Base-by-base conservation (phyloP, 805 yeast genomes). In the Metschnikowia corniflorae region DNA sequence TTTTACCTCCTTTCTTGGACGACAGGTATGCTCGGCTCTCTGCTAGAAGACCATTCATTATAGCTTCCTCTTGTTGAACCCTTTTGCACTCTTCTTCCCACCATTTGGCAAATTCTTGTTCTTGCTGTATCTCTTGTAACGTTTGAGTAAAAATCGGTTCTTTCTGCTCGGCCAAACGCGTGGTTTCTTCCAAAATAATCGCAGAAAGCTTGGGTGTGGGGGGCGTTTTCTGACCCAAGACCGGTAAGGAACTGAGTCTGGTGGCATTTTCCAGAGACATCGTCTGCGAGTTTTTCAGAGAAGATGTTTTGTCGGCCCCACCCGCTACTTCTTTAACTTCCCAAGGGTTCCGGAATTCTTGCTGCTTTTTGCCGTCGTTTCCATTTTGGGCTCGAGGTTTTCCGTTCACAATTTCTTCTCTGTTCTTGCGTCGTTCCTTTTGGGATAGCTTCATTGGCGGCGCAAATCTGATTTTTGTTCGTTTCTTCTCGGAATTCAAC, bases 41-140 rank as follows among this genome's bases (percentile, higher is more conserved):
- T n/a, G 21, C 26, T 14, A 20, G 33, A 31, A 43, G 58, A n/a
- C n/a, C n/a, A n/a, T n/a, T n/a, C n/a, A n/a, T n/a, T n/a, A n/a
- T 21, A 21, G 24, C 24, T 14, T 36, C 40, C 15, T 27, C 8
- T 32, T 50, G 54, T 53, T 82, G 91, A 6, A 82, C 82, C 34
- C 73, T 67, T n/a, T 68, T 67, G 37, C 86, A 71, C 52, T 88
- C 96, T 46, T 76, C 78, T 24, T 76, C 82, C 89, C 95, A 88
- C 96, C 96, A 88, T 42, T 65, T 72, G 19, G 81, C 88, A 64
- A 88, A 88, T 53, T 81, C 87, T 51, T 85, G 86, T 45, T 88
- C 96, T 46, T 80, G 81, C 53, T 80, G 82, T 30, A 83, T 73
- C 40, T 88, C 95, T 30, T 75, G 79, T 28, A 85, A 57, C 1